phyloP scores from a whole-genome alignment of 768 basidiomycete genomes.

The Amylocystis lapponica region DNA sequence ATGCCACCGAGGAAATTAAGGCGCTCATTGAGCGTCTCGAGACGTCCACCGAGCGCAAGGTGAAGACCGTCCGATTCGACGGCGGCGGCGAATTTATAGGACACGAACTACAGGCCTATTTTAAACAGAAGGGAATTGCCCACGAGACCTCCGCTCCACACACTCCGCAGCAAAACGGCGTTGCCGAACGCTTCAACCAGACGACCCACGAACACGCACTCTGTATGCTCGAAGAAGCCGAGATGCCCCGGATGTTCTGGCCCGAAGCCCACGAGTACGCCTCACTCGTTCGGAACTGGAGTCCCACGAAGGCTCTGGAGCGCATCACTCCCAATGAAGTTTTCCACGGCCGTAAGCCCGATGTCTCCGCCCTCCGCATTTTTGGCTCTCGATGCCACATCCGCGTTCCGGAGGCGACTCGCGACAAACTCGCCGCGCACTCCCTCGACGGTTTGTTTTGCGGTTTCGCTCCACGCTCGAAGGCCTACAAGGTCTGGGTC shows the following conservation, averaged over 20 bases:
- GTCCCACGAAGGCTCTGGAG: slow-evolving; percentile 10
- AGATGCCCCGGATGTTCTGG: slow-evolving; percentile 18
- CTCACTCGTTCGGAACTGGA: slow-evolving; percentile 14
- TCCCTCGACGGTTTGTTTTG: slow-evolving; percentile 16
- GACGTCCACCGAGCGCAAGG: neutral
- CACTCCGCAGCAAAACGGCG: slow-evolving; percentile 17
- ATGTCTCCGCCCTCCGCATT: slow-evolving; percentile 13
- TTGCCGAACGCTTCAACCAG: slow-evolving; percentile 20
- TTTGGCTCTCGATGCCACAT: slow-evolving; percentile 17
- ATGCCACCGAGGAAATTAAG: slow-evolving; percentile 1
- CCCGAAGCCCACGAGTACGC: slow-evolving; percentile 13
- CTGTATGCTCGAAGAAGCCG: slow-evolving; percentile 12
- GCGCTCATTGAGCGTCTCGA: slow-evolving; percentile 1
- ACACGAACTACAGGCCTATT: slow-evolving; percentile 2
- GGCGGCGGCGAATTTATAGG: slow-evolving; percentile 21
- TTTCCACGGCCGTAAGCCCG: slow-evolving; percentile 18
- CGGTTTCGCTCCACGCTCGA: slow-evolving; percentile 15
- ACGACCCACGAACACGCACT: slow-evolving; percentile 12
- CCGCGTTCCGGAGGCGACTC: slow-evolving; percentile 1
- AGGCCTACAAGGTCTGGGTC: slow-evolving; percentile 15
- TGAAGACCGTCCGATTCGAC: slow-evolving; percentile 19
- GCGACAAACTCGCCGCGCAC: slow-evolving; percentile 9
- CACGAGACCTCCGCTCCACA: slow-evolving; percentile 16
- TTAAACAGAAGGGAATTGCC: slow-evolving; percentile 9
- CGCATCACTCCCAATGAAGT: slow-evolving; percentile 19